Base-by-base conservation (phyloP, 2,329 filamentous ascomycete species). In the Catunica adiposa region DNA sequence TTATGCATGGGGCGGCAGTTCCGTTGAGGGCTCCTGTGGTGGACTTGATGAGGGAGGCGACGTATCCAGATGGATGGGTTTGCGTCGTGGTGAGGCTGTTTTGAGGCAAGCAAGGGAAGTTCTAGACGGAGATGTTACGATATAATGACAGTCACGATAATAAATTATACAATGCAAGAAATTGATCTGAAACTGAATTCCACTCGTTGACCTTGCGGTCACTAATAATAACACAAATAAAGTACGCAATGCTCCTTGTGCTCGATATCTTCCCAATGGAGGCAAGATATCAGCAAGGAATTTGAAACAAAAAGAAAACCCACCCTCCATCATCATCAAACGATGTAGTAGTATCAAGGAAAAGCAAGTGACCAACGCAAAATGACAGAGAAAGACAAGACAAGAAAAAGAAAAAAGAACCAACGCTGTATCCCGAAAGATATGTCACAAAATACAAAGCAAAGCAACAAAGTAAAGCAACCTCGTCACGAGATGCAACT, bases 41-140 rank as follows among this genome's bases (percentile, higher is more conserved):
- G 64, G 90, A 96, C 50, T 67, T 98, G 57, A 85, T 92, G 69
- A 77, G 82, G 56, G 84, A 84, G 63, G 84, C 86, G 3, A 81
- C 87, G 1, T 97, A 96, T 71, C 82, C 88, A 0, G 92, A 98
- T 69, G 92, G 92, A 0, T 98, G 89, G 84, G 68, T 95, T 25
- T 87, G 88, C 67, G 69, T 96, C 44, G 85, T 88, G 54, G 78
- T 96, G n/a, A 46, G 54, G 25, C 25, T 58, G 53, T 58, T 58
- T 29, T 58, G 25, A 23, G 38, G 15, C 15, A 20, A 34, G 9
- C 11, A 44, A 2, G 40, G 8, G 11, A 44, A 44, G n/a, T 17
- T 2, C 11, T 44, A 3, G 37, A 38, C 11, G 7, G 17, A 9
- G 17, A 44, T 9, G 40, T 17, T 22, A 44, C 20, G 40, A 44